Percentiles rank a stretch among this genome's conserved stretches.
phyloP scores from a whole-genome alignment of 495 filamentous ascomycete species.

The Aspergillus sclerotioniger region DNA sequence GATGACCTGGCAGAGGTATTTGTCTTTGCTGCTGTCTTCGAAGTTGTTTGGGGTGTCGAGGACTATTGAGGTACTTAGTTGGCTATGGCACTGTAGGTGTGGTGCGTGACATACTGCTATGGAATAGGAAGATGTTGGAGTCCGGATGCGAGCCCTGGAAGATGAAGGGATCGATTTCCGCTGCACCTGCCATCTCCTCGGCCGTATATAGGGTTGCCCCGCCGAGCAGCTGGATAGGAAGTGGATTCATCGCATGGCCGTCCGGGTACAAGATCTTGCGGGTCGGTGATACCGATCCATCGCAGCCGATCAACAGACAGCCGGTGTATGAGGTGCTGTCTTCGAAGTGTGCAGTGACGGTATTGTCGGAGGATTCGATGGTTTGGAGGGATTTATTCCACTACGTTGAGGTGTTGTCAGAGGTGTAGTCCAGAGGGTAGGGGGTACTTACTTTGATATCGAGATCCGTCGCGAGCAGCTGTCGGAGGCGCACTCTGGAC shows the following conservation, averaged over 20 bases:
- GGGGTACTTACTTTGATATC: constrained; percentile 36
- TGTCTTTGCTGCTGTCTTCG: constrained; percentile 30
- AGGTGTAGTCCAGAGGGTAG: neutral
- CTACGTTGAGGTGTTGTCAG: constrained; percentile 12
- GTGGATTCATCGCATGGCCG: constrained; percentile 31
- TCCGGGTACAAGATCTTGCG: constrained; percentile 40
- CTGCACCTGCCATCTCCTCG: constrained; percentile 38
- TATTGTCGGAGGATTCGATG: constrained; percentile 31
- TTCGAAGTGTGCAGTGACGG: constrained; percentile 47
- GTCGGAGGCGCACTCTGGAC: constrained; percentile 45
- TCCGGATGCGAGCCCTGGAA: constrained; percentile 59
- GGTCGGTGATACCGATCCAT: constrained; percentile 51
- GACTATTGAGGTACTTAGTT: constrained; percentile 18
- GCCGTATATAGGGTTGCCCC: constrained; percentile 39
- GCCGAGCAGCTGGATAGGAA: constrained; percentile 52
- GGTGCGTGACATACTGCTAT: constrained; percentile 11
- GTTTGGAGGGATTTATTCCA: constrained; percentile 45
- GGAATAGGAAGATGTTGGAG: constrained; percentile 56
- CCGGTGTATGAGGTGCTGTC: constrained; percentile 51
- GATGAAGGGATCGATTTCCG: constrained; percentile 57
- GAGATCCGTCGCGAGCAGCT: constrained; percentile 47
- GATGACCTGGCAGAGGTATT: constrained; percentile 49
- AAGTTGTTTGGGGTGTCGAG: constrained; percentile 51
- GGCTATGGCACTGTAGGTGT: neutral
- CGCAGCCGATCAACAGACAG: constrained; percentile 52